Conservation (phyloP, 176 grass and related monocot genomes). For the Aegilops bicornis region DNA sequence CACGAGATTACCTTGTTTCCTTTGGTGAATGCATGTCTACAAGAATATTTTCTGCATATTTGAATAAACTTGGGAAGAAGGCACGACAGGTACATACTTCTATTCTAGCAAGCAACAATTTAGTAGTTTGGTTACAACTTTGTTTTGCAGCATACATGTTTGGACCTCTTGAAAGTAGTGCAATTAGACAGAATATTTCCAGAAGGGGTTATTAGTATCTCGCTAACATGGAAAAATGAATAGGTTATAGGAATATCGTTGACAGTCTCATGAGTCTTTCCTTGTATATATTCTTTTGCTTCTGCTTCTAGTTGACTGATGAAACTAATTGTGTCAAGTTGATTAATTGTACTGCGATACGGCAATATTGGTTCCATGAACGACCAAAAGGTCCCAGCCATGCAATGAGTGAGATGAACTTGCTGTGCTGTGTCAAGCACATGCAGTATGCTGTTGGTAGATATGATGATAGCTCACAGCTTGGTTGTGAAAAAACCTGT, state of each 20-base stretch:
- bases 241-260: background rate
- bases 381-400: background rate
- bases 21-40: conserved; percentile 99
- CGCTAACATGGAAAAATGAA: background rate
- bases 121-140: background rate
- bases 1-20: conserved; percentile 83
- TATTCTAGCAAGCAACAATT: background rate
- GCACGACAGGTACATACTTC: conserved; percentile 65
- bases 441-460: background rate
- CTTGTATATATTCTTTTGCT: background rate
- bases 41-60: conserved; percentile 89
- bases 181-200: background rate
- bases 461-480: background rate
- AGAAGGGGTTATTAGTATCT: background rate
- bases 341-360: background rate
- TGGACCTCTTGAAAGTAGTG: background rate
- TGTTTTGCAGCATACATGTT: too few relatives aligned
- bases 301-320: background rate
- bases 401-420: background rate
- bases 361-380: background rate
- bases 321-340: background rate
- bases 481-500: background rate
- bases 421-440: background rate
- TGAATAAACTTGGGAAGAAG: conserved; percentile 77
- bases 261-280: background rate